phyloP scores from a whole-genome alignment of 208 protist genomes.

The Wallacemonas collosoma region DNA sequence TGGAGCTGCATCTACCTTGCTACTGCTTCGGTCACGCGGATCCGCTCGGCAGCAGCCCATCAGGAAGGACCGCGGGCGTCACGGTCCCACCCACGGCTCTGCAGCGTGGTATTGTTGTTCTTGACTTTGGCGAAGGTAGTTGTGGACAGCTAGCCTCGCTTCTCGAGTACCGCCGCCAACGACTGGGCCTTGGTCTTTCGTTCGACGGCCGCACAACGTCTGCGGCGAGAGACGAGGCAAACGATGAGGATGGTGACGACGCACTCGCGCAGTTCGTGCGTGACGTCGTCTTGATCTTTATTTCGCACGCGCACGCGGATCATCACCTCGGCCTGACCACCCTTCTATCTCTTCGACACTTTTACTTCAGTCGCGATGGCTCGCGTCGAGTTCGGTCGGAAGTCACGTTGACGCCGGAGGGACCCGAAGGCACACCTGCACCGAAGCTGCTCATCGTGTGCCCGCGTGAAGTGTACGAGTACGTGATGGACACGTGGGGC shows the following conservation, averaged over 20 bases:
- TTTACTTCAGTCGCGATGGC: constrained; percentile 16
- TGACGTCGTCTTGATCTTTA: constrained; percentile 73
- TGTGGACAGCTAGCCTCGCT: constrained; percentile 64
- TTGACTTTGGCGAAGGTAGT: constrained; percentile 89
- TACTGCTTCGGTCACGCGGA: constrained; percentile 28
- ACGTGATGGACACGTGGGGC: constrained; percentile 60
- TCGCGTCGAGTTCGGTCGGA: no score
- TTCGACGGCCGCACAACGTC: neutral
- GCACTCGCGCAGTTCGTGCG: constrained; percentile 35
- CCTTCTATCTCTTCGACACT: constrained; percentile 61
- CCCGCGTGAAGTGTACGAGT: constrained; percentile 76
- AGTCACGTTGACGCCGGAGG: no score
- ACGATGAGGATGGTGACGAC: constrained; percentile 13
- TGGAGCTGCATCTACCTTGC: constrained; percentile 52
- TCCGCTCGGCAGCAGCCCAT: neutral
- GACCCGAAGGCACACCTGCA: neutral
- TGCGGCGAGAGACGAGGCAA: neutral
- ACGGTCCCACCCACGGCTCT: neutral
- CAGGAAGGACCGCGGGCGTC: no score
- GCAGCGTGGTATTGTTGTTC: constrained; percentile 50
- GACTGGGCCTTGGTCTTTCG: neutral
- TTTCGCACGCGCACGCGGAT: constrained; percentile 91
- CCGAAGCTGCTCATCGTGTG: constrained; percentile 60
- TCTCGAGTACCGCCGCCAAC: constrained; percentile 25
- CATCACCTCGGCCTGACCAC: constrained; percentile 85